Conservation (phyloP, 192 early-diverging fungal genomes). For the Chytriomyces confervae region DNA sequence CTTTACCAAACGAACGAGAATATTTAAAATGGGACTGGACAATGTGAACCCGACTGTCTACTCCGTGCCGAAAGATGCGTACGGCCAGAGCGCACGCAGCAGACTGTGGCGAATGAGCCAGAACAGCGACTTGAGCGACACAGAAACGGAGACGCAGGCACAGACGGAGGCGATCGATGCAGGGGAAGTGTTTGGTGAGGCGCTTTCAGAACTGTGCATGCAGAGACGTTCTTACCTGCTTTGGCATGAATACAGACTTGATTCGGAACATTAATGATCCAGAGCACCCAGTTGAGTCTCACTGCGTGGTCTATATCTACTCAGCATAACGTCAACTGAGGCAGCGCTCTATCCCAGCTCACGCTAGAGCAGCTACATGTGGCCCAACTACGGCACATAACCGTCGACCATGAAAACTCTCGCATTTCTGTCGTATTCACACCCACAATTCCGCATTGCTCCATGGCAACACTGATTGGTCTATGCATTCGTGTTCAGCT, state of each 20-base stretch:
- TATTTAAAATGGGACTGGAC: slow-evolving; percentile 11
- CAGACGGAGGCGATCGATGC: slow-evolving; percentile 76
- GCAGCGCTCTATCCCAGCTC: slow-evolving; percentile 46
- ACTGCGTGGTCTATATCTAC: not conserved
- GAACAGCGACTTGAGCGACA: slow-evolving; percentile 14
- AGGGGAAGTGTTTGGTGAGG: slow-evolving; percentile 84
- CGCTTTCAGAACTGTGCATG: not conserved
- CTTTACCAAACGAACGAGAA: not conserved
- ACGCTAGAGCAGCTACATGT: slow-evolving; percentile 98
- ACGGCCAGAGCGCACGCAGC: slow-evolving; percentile 10
- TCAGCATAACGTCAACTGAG: slow-evolving; percentile 19
- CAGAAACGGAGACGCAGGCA: slow-evolving; percentile 59
- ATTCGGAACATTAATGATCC: slow-evolving; percentile 97
- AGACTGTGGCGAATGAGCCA: slow-evolving; percentile 15
- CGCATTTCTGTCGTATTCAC: slow-evolving; percentile 85
- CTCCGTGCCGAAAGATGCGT: slow-evolving; percentile 47
- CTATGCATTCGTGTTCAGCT: slow-evolving; percentile 94
- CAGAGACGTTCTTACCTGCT: not conserved
- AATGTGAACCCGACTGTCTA: slow-evolving; percentile 89
- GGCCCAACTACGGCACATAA: slow-evolving; percentile 83
- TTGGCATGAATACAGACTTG: slow-evolving; percentile 61
- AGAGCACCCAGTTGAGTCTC: slow-evolving; percentile 79
- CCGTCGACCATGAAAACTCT: slow-evolving; percentile 73
- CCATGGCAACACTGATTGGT: slow-evolving; percentile 98
- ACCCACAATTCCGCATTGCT: slow-evolving; percentile 98